These are phyloP conservation scores for Metschnikowia amazonensis DNA, from an alignment of 805 yeast genomes.

Conservation along the genomic window DNA sequence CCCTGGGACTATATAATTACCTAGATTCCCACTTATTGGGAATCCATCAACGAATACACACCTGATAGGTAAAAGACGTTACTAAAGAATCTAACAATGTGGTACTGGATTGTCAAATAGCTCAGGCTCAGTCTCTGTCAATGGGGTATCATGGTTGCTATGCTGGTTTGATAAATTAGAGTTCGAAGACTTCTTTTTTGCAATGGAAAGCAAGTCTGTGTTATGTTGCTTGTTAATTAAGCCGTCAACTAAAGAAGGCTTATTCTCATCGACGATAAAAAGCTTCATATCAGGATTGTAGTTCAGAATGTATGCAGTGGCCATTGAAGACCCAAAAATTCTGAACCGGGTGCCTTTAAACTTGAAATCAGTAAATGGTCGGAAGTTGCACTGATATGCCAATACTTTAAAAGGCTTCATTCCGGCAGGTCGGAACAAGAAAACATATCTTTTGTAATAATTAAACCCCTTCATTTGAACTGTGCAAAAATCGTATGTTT, in stretches of 20 bases:
- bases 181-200: not conserved
- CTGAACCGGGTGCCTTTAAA: slow-evolving; percentile 37
- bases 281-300: slow-evolving; percentile 34
- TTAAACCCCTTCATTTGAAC: slow-evolving; percentile 29
- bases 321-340: slow-evolving; percentile 34
- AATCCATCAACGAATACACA: no score
- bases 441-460: slow-evolving; percentile 25
- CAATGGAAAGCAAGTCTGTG: not conserved
- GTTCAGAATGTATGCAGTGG: slow-evolving; percentile 26
- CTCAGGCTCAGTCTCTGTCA: not conserved
- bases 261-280: slow-evolving; percentile 30
- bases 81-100: no score
- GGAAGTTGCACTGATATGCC: slow-evolving; percentile 33
- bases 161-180: not conserved
- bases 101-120: slow-evolving; percentile 33
- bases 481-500: slow-evolving; percentile 32
- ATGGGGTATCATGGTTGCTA: not conserved
- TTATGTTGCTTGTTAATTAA: slow-evolving; percentile 25
- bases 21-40: no score
- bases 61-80: no score
- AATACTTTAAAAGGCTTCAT: slow-evolving; percentile 23
- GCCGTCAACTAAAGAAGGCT: slow-evolving; percentile 35
- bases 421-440: slow-evolving; percentile 25
- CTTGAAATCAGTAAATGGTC: slow-evolving; percentile 38
- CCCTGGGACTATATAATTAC: no score